A percentile compares a stretch with the other conserved stretches of the same genome.
These are phyloP conservation scores for Suillus occidentalis DNA, from an alignment of 768 basidiomycete species.

Conservation along the genomic window DNA sequence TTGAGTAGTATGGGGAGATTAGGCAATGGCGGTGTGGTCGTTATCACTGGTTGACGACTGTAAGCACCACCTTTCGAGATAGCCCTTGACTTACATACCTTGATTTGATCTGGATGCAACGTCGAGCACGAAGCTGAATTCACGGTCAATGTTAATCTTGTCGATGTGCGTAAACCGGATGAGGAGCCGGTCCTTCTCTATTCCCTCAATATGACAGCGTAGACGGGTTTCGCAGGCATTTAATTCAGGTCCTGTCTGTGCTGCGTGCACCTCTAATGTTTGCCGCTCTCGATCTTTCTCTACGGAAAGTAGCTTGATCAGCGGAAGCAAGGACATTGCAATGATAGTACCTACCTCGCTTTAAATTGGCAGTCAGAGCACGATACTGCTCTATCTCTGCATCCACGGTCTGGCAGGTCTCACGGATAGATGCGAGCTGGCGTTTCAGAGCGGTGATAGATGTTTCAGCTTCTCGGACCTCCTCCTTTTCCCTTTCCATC, in stretches of 20 bases:
- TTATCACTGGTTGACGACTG: slow-evolving; percentile 56
- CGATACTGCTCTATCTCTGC: slow-evolving; percentile 74
- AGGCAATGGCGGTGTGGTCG: slow-evolving; percentile 70
- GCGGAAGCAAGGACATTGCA: neutral
- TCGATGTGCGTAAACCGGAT: slow-evolving; percentile 73
- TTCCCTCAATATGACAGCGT: slow-evolving; percentile 73
- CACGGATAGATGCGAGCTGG: slow-evolving; percentile 63
- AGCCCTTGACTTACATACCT: slow-evolving; percentile 44
- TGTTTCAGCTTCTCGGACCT: slow-evolving; percentile 68
- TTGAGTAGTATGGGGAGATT: slow-evolving; percentile 66
- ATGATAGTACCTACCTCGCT: slow-evolving; percentile 50
- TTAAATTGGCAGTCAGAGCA: slow-evolving; percentile 57
- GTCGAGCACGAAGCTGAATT: slow-evolving; percentile 79
- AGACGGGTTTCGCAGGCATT: slow-evolving; percentile 55
- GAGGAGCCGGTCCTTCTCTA: slow-evolving; percentile 69
- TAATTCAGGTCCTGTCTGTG: slow-evolving; percentile 54
- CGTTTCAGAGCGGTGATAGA: slow-evolving; percentile 59
- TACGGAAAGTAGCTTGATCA: slow-evolving; percentile 20
- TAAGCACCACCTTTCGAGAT: neutral
- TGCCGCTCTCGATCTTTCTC: slow-evolving; percentile 70
- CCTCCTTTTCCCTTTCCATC: slow-evolving; percentile 69
- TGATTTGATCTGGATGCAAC: slow-evolving; percentile 59
- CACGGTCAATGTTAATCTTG: slow-evolving; percentile 51
- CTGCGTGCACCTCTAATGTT: slow-evolving; percentile 53
- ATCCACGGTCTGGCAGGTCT: slow-evolving; percentile 58